Evolutionary conservation across 768 basidiomycete genomes (phyloP).

Genomic region (Leccinum longicurvipes): DNA sequence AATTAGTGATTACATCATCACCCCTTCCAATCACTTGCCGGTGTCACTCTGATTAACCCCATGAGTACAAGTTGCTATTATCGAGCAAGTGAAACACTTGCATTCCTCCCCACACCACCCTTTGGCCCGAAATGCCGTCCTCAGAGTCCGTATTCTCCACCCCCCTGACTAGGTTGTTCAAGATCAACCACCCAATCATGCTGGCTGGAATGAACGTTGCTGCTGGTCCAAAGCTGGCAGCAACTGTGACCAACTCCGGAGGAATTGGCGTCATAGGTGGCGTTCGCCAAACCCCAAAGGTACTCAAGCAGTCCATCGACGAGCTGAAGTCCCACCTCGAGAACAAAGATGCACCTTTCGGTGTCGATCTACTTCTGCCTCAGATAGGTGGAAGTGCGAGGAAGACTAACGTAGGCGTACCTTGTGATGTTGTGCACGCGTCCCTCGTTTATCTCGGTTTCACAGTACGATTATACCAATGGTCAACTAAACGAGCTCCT

Average conservation of each 20-base stretch:
- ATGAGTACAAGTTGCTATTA: background rate
- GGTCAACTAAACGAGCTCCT: constrained; percentile 76
- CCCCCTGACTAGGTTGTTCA: constrained; percentile 71
- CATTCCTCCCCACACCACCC: background rate
- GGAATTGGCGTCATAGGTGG: constrained; percentile 91
- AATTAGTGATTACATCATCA: constrained; percentile 17
- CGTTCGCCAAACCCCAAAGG: constrained; percentile 65
- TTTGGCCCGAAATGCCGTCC: constrained; percentile 50
- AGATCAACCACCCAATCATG: constrained; percentile 81
- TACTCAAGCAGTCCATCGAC: constrained; percentile 62
- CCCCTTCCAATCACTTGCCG: background rate
- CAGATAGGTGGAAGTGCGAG: constrained; percentile 79
- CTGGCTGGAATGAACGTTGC: constrained; percentile 84
- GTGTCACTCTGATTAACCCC: too few relatives aligned
- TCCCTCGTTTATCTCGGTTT: background rate
- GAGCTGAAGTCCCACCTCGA: constrained; percentile 74
- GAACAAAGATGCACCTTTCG: constrained; percentile 72
- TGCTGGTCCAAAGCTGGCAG: constrained; percentile 80
- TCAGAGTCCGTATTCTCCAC: constrained; percentile 65
- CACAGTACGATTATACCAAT: constrained; percentile 68
- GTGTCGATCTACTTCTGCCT: constrained; percentile 81
- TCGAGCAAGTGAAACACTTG: background rate
- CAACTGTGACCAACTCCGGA: constrained; percentile 88
- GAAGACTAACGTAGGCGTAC: constrained; percentile 65
- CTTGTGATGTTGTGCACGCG: background rate